Percentiles rank a stretch among this genome's conserved stretches.
Evolutionary conservation across 306 rosid species (phyloP).

Genomic region (Erythrophleum fordii): DNA sequence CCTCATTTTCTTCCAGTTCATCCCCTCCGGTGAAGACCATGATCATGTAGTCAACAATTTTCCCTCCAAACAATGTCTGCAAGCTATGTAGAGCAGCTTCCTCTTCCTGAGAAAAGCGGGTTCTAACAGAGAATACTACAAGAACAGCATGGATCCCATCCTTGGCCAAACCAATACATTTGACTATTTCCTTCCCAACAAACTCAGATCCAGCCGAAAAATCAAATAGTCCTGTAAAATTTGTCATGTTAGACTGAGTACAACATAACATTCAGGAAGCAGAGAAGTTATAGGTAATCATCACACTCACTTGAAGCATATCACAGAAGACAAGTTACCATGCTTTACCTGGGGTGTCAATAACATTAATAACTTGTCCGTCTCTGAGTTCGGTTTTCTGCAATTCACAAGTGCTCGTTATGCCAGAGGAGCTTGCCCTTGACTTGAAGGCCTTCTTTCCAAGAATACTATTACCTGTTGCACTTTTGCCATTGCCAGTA

Average conservation of each 20-base stretch:
- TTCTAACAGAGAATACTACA: slow-evolving; percentile 71
- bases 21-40: slow-evolving; percentile 90
- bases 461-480: slow-evolving; percentile 82
- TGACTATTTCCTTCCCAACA: slow-evolving; percentile 82
- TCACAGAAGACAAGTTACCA: neutral
- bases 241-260: neutral
- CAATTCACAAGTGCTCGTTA: slow-evolving; percentile 73
- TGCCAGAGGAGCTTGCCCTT: slow-evolving; percentile 56
- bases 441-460: slow-evolving; percentile 75
- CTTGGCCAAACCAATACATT: slow-evolving; percentile 83
- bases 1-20: slow-evolving; percentile 75
- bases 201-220: slow-evolving; percentile 62
- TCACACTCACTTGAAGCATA: neutral
- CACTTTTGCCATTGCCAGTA: slow-evolving; percentile 94
- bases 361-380: slow-evolving; percentile 72
- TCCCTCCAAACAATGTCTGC: slow-evolving; percentile 75
- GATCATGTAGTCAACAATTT: slow-evolving; percentile 75
- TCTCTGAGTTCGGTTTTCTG: slow-evolving; percentile 52
- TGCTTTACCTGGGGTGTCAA: slow-evolving; percentile 88
- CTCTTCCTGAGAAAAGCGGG: slow-evolving; percentile 82
- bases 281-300: neutral
- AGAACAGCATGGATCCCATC: slow-evolving; percentile 91
- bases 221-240: slow-evolving; percentile 73
- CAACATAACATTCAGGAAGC: slow-evolving; percentile 7
- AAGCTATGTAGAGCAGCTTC: slow-evolving; percentile 68